These are phyloP conservation scores for Bolboschoenus planiculmis DNA, from an alignment of 176 grass and related monocot species.

Conservation along the genomic window DNA sequence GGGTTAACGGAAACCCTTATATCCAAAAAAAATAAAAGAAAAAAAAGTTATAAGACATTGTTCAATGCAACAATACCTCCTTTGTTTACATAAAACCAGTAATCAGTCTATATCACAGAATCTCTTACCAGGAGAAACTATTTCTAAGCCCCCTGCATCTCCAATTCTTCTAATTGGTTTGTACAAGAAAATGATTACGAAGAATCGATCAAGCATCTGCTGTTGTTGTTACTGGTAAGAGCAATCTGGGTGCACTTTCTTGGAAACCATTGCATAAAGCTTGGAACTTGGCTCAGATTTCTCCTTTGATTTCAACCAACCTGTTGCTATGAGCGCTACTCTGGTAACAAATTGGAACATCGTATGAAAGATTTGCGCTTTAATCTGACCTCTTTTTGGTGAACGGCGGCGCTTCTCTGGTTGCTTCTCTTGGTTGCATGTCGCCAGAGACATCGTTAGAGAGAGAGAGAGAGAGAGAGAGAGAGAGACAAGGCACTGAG, in stretches of 20 bases:
- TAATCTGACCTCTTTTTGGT: slow-evolving; percentile 55
- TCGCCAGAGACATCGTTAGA: background rate
- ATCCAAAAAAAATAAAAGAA: no score
- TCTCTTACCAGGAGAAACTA: no score
- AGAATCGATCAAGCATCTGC: background rate
- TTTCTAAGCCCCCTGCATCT: no score
- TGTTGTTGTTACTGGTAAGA: background rate
- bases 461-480: background rate
- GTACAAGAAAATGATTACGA: background rate
- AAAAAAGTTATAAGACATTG: no score
- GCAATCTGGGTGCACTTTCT: background rate
- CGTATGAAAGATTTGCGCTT: slow-evolving; percentile 32
- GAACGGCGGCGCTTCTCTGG: slow-evolving; percentile 22
- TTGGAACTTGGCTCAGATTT: background rate
- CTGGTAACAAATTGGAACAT: slow-evolving; percentile 8
- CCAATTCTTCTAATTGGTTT: background rate
- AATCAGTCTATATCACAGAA: background rate
- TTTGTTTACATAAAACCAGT: background rate
- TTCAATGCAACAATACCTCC: background rate
- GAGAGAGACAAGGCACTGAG: fast-evolving
- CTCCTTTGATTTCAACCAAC: slow-evolving; percentile 21
- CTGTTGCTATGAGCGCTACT: background rate
- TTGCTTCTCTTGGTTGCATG: slow-evolving; percentile 28
- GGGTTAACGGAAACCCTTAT: no score
- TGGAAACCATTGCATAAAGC: background rate